Conservation (phyloP, 2,329 filamentous ascomycete genomes). For the Verticillium dahliae region DNA sequence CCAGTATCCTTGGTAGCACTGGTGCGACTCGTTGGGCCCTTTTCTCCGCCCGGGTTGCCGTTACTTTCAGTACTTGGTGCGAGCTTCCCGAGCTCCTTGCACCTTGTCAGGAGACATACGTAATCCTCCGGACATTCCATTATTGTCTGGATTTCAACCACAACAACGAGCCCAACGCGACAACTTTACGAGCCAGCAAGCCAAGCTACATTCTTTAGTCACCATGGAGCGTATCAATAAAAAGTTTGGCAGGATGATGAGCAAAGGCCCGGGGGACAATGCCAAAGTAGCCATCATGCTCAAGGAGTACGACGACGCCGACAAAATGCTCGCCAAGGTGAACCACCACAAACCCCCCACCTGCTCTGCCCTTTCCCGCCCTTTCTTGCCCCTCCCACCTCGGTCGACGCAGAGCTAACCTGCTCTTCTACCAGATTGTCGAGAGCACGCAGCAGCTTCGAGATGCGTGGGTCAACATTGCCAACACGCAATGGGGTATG, state of each 20-base stretch:
- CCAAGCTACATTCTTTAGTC: neutral
- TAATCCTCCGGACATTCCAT: neutral
- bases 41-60: no score
- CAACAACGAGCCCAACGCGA: neutral
- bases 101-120: neutral
- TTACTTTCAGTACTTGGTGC: neutral
- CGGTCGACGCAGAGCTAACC: neutral
- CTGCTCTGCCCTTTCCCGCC: conserved; percentile 5
- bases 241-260: conserved; percentile 66
- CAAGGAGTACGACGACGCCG: conserved; percentile 74
- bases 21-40: no score
- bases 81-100: neutral
- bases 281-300: conserved; percentile 69
- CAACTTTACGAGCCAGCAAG: neutral
- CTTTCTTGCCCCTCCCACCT: neutral
- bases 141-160: neutral
- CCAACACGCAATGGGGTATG: conserved; percentile 61
- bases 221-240: conserved; percentile 68
- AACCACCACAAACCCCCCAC: conserved; percentile 12
- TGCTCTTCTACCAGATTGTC: conserved; percentile 53
- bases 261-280: conserved; percentile 64
- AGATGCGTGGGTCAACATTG: conserved; percentile 69
- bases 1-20: no score
- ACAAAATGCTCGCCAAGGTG: conserved; percentile 68
- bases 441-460: conserved; percentile 71